Percentiles rank a stretch among this genome's conserved stretches.
These are phyloP conservation scores for Xylaria sp. DNA, from an alignment of 2,329 filamentous ascomycete genomes.

Conservation along the genomic window DNA sequence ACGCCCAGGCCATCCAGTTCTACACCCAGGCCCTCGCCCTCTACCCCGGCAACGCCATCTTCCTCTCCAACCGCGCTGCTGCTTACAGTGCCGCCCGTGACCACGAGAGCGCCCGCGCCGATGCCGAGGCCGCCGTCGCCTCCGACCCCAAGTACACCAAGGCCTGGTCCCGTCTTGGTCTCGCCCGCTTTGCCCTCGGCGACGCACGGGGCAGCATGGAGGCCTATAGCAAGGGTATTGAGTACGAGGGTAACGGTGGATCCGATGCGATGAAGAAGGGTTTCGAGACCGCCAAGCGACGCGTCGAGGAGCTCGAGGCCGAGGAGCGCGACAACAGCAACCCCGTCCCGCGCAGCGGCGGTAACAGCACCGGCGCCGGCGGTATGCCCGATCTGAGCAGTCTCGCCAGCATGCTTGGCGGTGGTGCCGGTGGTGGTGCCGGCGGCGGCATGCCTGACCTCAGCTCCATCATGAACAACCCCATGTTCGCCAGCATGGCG, in stretches of 20 bases:
- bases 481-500: slow-evolving; percentile 96
- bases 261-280: slow-evolving; percentile 98
- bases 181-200: slow-evolving; percentile 85
- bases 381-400: slow-evolving; percentile 68
- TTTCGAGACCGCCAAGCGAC: slow-evolving; percentile 84
- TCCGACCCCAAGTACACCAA: slow-evolving; percentile 94
- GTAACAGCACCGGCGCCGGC: slow-evolving; percentile 40
- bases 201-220: slow-evolving; percentile 91
- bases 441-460: slow-evolving; percentile 85
- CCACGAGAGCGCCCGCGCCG: slow-evolving; percentile 75
- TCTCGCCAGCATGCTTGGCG: slow-evolving; percentile 68
- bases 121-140: slow-evolving; percentile 84
- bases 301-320: slow-evolving; percentile 72
- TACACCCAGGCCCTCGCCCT: slow-evolving; percentile 84
- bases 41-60: slow-evolving; percentile 84
- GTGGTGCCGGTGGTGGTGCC: slow-evolving; percentile 52
- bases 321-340: slow-evolving; percentile 45
- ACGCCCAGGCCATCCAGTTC: slow-evolving; percentile 70
- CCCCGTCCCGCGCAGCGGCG: slow-evolving; percentile 39
- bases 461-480: slow-evolving; percentile 85
- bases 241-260: slow-evolving; percentile 87
- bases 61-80: slow-evolving; percentile 94
- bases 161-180: slow-evolving; percentile 88
- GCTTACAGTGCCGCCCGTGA: slow-evolving; percentile 81
- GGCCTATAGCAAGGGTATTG: slow-evolving; percentile 87